Evolutionary conservation across 306 rosid genomes (phyloP).

Genomic region (Prunus mume): DNA sequence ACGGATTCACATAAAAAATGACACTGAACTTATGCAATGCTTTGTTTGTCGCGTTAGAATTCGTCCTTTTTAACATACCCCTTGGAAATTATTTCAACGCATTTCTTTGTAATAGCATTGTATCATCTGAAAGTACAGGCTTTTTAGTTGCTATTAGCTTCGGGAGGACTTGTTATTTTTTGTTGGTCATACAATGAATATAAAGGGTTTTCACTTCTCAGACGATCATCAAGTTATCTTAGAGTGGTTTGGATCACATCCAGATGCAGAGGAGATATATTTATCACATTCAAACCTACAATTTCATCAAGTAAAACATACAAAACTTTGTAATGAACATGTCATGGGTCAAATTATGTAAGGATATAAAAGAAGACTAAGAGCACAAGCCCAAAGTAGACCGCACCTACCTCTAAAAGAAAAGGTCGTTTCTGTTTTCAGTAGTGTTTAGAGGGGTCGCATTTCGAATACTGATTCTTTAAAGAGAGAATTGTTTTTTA

Average conservation of each 20-base stretch:
- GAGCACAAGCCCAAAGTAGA: too few relatives aligned
- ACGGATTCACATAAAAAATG: neutral
- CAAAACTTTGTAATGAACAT: too few relatives aligned
- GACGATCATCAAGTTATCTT: neutral
- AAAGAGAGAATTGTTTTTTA: neutral
- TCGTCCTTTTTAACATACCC: neutral
- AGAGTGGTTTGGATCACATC: neutral
- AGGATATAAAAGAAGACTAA: too few relatives aligned
- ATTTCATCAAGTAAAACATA: neutral
- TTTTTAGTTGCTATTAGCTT: neutral
- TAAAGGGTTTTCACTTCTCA: neutral
- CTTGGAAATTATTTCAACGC: neutral
- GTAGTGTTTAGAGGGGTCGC: too few relatives aligned
- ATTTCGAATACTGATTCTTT: neutral
- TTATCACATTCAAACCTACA: neutral
- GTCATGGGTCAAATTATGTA: too few relatives aligned
- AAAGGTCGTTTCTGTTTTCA: too few relatives aligned
- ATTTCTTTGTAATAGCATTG: neutral
- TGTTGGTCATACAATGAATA: neutral
- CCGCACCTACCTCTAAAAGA: too few relatives aligned
- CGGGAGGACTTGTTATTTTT: neutral
- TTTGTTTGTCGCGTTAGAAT: neutral
- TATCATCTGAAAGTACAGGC: neutral
- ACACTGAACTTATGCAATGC: neutral
- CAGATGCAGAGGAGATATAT: neutral